Conservation (phyloP, 768 basidiomycete genomes). For the Tricholoma furcatifolium region DNA sequence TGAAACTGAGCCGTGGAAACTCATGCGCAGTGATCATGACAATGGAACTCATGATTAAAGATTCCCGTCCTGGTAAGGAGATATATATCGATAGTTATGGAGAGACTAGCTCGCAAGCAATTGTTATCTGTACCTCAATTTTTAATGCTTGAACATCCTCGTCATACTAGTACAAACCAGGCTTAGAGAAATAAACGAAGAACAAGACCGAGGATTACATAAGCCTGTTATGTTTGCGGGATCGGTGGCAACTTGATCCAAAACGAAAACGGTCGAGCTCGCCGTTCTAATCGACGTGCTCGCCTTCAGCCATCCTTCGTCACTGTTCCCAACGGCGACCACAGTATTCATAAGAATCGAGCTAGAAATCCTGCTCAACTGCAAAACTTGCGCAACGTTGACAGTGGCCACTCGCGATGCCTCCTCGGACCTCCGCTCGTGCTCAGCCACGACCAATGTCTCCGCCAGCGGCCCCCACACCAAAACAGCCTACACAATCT, state of each 20-base stretch:
- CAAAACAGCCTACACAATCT: slow-evolving; percentile 20
- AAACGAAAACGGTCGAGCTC: slow-evolving; percentile 16
- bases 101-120: too few species aligned
- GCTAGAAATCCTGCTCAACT: background rate
- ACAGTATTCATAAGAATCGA: background rate
- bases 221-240: slow-evolving; percentile 6
- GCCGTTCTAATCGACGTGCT: slow-evolving; percentile 13
- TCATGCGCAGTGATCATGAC: too few species aligned
- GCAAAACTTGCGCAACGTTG: slow-evolving; percentile 10
- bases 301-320: background rate
- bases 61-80: too few species aligned
- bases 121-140: too few species aligned
- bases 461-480: slow-evolving; percentile 27
- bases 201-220: slow-evolving; percentile 2
- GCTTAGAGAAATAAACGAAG: background rate
- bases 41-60: too few species aligned
- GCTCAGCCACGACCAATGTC: slow-evolving; percentile 27
- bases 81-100: too few species aligned
- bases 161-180: too few species aligned
- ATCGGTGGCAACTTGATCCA: slow-evolving; percentile 16
- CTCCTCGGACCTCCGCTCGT: slow-evolving; percentile 53
- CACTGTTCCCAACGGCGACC: background rate
- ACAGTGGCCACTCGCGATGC: slow-evolving; percentile 37
- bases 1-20: too few species aligned
- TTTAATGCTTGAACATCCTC: too few species aligned